These are phyloP conservation scores for Fraxinus dipetala DNA, from an alignment of 305 asterid genomes.

Conservation along the genomic window DNA sequence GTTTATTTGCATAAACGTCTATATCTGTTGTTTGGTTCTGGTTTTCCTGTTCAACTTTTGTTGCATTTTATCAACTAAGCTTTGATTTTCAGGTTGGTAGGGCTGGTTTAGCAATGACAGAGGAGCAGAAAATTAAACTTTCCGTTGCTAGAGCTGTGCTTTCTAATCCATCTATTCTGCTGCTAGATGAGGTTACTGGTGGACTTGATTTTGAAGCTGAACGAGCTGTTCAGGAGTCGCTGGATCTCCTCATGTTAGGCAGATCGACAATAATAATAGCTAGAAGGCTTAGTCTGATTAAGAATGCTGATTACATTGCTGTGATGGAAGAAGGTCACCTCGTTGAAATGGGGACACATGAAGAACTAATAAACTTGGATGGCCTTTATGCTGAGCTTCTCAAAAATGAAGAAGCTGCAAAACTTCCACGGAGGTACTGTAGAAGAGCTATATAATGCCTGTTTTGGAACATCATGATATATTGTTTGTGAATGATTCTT, in stretches of 20 bases:
- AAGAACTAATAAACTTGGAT: conserved; percentile 81
- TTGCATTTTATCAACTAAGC: conserved; percentile 16
- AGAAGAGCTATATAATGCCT: conserved; percentile 16
- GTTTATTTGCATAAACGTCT: conserved; percentile 35
- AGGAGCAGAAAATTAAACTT: conserved; percentile 94
- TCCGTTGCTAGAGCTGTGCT: conserved; percentile 99
- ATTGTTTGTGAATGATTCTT: not conserved
- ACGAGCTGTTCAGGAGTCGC: conserved; percentile 90
- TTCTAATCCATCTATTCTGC: conserved; percentile 89
- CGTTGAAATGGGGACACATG: conserved; percentile 99
- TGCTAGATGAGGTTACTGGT: conserved; percentile 98
- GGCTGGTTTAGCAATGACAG: conserved; percentile 81
- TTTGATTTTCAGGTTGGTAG: conserved; percentile 74
- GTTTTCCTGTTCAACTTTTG: conserved; percentile 9
- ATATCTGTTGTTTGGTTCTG: conserved; percentile 17
- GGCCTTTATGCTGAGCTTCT: conserved; percentile 99
- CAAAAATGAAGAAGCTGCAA: conserved; percentile 96
- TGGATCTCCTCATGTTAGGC: conserved; percentile 97
- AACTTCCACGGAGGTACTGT: conserved; percentile 91
- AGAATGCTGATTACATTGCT: conserved; percentile 96
- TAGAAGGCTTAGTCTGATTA: conserved; percentile 85
- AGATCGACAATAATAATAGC: conserved; percentile 98
- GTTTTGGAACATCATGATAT: conserved; percentile 14
- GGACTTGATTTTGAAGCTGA: conserved; percentile 99
- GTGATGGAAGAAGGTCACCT: conserved; percentile 99